A percentile compares a stretch with the other conserved stretches of the same genome.
Conservation (phyloP, 1,284 basidiomycete species). For the Peniophora sp. region DNA sequence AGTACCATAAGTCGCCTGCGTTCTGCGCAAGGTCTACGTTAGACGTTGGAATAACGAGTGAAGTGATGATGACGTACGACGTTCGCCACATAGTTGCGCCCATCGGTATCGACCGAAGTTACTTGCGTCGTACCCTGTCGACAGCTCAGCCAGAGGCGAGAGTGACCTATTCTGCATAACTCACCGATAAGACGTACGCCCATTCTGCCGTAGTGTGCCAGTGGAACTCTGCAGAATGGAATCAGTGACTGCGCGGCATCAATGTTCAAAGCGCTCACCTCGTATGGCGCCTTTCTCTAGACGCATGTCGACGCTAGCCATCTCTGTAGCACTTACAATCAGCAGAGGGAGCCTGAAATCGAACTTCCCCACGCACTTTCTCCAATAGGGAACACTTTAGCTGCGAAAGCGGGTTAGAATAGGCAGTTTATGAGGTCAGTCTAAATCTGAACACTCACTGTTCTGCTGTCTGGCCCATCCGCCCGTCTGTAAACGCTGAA, state of each 20-base stretch:
- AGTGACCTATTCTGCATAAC: not conserved
- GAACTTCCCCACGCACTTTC: conserved; percentile 37
- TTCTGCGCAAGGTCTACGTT: conserved; percentile 11
- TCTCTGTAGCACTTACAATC: conserved; percentile 24
- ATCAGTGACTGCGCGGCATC: not conserved
- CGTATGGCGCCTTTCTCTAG: conserved; percentile 57
- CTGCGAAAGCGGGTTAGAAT: conserved; percentile 18
- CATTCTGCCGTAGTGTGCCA: conserved; percentile 72
- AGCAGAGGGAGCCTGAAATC: not conserved
- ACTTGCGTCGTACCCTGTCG: conserved; percentile 61
- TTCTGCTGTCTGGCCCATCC: conserved; percentile 73
- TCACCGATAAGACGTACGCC: conserved; percentile 49
- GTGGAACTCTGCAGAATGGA: conserved; percentile 50
- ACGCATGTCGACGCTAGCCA: conserved; percentile 68
- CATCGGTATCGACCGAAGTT: conserved; percentile 50
- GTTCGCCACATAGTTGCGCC: conserved; percentile 54
- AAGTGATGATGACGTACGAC: conserved; percentile 31
- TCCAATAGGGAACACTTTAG: conserved; percentile 52
- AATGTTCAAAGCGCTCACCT: conserved; percentile 24
- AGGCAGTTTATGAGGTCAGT: too few species aligned
- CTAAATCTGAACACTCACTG: conserved; percentile 23
- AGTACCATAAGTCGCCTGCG: conserved; percentile 47
- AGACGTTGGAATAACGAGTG: too few species aligned
- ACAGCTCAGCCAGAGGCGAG: conserved; percentile 5
- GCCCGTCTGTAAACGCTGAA: conserved; percentile 48